These are phyloP conservation scores for Aspergillus tubingensis DNA, from an alignment of 2,329 filamentous ascomycete species.

Conservation along the genomic window DNA sequence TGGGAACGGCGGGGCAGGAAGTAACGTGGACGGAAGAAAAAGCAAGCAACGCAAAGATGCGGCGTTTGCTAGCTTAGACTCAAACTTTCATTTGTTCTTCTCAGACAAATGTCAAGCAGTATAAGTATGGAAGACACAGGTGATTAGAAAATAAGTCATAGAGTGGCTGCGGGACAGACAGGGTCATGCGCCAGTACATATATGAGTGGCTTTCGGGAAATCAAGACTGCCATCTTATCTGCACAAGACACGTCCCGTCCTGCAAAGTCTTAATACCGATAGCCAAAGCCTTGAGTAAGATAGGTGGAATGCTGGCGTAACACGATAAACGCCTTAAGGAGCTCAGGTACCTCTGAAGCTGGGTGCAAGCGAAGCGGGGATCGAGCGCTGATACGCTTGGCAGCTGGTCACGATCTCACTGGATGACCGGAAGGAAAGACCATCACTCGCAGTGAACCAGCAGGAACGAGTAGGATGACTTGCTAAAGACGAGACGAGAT, in stretches of 20 bases:
- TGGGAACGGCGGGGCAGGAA: neutral
- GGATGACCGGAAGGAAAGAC: neutral
- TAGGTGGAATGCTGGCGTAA: neutral
- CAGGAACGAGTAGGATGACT: neutral
- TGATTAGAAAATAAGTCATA: neutral
- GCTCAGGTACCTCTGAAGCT: neutral
- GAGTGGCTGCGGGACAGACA: neutral
- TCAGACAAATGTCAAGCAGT: neutral
- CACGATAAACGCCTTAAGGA: slow-evolving; percentile 8
- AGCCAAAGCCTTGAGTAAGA: slow-evolving; percentile 1
- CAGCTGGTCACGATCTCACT: slow-evolving; percentile 10
- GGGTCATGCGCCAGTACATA: neutral
- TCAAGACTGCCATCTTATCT: slow-evolving; percentile 8
- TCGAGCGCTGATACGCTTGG: slow-evolving; percentile 16
- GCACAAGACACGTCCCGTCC: neutral
- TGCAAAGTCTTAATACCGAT: neutral
- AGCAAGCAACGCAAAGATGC: neutral
- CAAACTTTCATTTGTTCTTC: neutral
- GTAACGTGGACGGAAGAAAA: neutral
- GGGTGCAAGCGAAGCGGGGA: slow-evolving; percentile 13
- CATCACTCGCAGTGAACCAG: neutral
- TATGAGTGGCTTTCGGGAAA: neutral
- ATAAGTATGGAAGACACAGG: neutral
- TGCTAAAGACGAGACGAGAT: neutral
- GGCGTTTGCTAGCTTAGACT: neutral